Percentiles rank a stretch among this genome's conserved stretches.
phyloP scores from a whole-genome alignment of 441 rosid species.

The Adansonia grandidieri region DNA sequence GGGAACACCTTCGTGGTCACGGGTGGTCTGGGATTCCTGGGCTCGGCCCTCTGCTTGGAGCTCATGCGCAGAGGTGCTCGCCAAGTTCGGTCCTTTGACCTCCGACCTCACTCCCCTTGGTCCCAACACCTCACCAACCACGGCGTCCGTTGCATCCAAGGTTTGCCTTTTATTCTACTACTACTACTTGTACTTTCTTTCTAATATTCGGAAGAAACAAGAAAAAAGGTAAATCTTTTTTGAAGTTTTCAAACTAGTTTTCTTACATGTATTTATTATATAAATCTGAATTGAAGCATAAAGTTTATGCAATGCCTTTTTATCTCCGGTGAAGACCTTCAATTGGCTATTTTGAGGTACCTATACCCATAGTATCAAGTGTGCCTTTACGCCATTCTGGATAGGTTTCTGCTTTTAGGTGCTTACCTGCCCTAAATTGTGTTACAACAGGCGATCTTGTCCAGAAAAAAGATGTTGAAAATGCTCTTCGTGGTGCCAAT shows the following conservation, averaged over 20 bases:
- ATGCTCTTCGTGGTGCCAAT: slow-evolving; percentile 66
- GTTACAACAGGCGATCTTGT: slow-evolving; percentile 60
- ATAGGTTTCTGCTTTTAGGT: neutral
- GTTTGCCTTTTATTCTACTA: slow-evolving; percentile 31
- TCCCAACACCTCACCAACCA: slow-evolving; percentile 47
- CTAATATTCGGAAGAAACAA: neutral
- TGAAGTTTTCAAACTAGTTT: neutral
- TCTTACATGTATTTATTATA: neutral
- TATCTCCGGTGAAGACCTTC: neutral
- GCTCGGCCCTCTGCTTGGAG: slow-evolving; percentile 78
- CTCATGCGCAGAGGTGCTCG: slow-evolving; percentile 86
- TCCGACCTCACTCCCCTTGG: slow-evolving; percentile 64
- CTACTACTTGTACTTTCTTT: neutral
- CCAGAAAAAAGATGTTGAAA: slow-evolving; percentile 61
- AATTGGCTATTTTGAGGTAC: neutral
- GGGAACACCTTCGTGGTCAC: slow-evolving; percentile 69
- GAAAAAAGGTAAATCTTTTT: neutral
- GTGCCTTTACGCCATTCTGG: neutral
- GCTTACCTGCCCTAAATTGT: slow-evolving; percentile 11
- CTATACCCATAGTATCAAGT: neutral
- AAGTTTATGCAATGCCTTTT: neutral
- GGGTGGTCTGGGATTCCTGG: slow-evolving; percentile 79
- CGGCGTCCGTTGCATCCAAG: slow-evolving; percentile 66
- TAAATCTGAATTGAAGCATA: neutral
- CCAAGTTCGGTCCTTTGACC: slow-evolving; percentile 78